Percentiles rank a stretch among this genome's conserved stretches.
Conservation (phyloP, 1,139 yeast species). For the Candida mesenterica region DNA sequence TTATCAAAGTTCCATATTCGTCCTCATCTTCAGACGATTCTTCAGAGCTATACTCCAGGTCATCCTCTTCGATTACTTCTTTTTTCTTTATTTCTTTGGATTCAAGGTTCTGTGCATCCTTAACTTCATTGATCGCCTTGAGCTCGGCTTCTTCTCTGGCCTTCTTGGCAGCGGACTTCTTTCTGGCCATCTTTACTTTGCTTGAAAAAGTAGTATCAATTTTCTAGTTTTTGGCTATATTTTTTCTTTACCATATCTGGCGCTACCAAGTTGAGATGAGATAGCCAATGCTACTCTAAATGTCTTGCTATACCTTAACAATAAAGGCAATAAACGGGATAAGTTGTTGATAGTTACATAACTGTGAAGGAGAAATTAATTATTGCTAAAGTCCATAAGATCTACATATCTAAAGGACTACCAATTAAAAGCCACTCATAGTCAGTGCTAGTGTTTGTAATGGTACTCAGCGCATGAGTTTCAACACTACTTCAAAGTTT, state of each 20-base stretch:
- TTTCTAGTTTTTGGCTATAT: neutral
- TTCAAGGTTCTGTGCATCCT: slow-evolving; percentile 3
- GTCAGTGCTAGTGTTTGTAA: too few species aligned
- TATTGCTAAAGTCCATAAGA: too few species aligned
- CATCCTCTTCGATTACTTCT: slow-evolving; percentile 9
- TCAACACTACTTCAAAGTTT: neutral
- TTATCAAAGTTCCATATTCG: slow-evolving; percentile 83
- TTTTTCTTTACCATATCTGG: neutral
- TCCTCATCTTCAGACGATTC: slow-evolving; percentile 76
- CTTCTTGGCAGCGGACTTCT: slow-evolving; percentile 82
- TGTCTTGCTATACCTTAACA: too few species aligned
- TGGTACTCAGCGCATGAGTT: too few species aligned
- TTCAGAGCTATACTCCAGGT: slow-evolving; percentile 13
- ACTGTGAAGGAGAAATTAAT: too few species aligned
- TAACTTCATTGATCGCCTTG: slow-evolving; percentile 2
- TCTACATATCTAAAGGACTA: too few species aligned
- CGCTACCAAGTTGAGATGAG: slow-evolving; percentile 12
- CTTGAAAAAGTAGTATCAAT: too few species aligned
- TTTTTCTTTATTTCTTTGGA: slow-evolving; percentile 8
- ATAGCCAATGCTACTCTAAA: too few species aligned
- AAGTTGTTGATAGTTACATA: too few species aligned
- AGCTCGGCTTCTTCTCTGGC: slow-evolving; percentile 56
- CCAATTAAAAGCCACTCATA: too few species aligned
- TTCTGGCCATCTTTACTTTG: slow-evolving; percentile 65
- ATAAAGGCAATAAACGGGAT: too few species aligned